Evolutionary conservation across 495 filamentous ascomycete species (phyloP).

Genomic region (Aspergillus ostianus): DNA sequence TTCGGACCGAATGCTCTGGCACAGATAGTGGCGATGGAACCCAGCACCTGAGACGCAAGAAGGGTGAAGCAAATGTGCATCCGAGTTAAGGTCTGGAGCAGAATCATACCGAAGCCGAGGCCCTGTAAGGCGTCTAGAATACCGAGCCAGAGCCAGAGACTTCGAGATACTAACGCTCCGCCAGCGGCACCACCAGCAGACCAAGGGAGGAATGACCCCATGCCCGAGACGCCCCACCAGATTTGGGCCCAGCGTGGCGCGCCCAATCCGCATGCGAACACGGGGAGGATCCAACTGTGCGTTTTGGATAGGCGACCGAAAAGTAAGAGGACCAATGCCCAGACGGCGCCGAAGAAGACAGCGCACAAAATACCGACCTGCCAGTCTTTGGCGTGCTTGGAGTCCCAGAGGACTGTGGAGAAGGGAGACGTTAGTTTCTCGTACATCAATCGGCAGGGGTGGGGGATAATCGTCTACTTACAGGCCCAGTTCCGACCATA

Average conservation of each 20-base stretch:
- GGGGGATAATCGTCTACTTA: constrained; percentile 21
- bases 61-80: constrained; percentile 52
- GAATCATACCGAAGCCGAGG: constrained; percentile 52
- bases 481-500: constrained; percentile 52
- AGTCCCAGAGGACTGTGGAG: constrained; percentile 45
- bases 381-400: constrained; percentile 44
- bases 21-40: constrained; percentile 49
- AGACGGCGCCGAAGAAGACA: constrained; percentile 46
- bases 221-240: constrained; percentile 50
- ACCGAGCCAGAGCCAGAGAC: constrained; percentile 52
- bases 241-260: constrained; percentile 53
- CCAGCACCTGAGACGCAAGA: constrained; percentile 50
- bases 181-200: constrained; percentile 38
- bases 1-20: constrained; percentile 48
- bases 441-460: not conserved
- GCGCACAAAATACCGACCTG: constrained; percentile 43
- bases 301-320: constrained; percentile 42
- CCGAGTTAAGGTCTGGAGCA: constrained; percentile 48
- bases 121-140: constrained; percentile 49
- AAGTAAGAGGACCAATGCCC: constrained; percentile 39
- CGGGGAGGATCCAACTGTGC: constrained; percentile 51
- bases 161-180: constrained; percentile 46
- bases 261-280: constrained; percentile 50
- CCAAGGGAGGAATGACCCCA: constrained; percentile 49
- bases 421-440: constrained; percentile 8